A percentile compares a stretch with the other conserved stretches of the same genome.
Evolutionary conservation across 192 early-diverging fungal genomes (phyloP).

Genomic region (Linnemannia exigua): DNA sequence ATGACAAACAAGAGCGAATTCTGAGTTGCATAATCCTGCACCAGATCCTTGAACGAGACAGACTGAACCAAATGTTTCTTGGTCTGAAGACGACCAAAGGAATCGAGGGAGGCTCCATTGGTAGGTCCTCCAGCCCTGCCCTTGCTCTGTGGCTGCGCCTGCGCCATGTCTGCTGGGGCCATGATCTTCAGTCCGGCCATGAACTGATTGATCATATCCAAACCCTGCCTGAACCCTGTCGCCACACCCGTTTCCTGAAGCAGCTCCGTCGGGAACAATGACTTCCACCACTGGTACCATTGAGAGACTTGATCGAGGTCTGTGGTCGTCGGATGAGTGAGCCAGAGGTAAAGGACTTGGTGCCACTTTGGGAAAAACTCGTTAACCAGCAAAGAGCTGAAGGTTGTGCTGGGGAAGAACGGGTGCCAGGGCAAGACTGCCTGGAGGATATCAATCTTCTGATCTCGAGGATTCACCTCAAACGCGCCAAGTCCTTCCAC

Average conservation of each 20-base stretch:
- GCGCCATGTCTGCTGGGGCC: constrained; percentile 37
- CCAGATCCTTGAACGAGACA: constrained; percentile 69
- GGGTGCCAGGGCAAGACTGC: constrained; percentile 75
- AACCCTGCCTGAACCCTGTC: constrained; percentile 71
- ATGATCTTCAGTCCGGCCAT: constrained; percentile 44
- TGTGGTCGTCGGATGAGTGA: constrained; percentile 59
- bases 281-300: constrained; percentile 72
- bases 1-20: constrained; percentile 69
- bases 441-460: constrained; percentile 74
- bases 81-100: constrained; percentile 43
- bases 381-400: constrained; percentile 74
- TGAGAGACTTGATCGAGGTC: constrained; percentile 47
- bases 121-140: background rate
- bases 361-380: constrained; percentile 91
- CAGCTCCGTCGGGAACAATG: constrained; percentile 61
- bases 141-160: constrained; percentile 35
- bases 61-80: constrained; percentile 42
- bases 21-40: constrained; percentile 69
- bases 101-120: constrained; percentile 26
- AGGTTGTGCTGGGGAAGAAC: constrained; percentile 63
- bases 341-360: constrained; percentile 77
- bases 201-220: constrained; percentile 80
- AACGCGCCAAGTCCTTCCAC: constrained; percentile 70
- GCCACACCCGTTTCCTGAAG: constrained; percentile 62
- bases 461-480: constrained; percentile 78